Evolutionary conservation across 805 yeast species (phyloP), one percentile per base, ranked within the genome.

Genomic region (Monosporozyma aquatica): DNA sequence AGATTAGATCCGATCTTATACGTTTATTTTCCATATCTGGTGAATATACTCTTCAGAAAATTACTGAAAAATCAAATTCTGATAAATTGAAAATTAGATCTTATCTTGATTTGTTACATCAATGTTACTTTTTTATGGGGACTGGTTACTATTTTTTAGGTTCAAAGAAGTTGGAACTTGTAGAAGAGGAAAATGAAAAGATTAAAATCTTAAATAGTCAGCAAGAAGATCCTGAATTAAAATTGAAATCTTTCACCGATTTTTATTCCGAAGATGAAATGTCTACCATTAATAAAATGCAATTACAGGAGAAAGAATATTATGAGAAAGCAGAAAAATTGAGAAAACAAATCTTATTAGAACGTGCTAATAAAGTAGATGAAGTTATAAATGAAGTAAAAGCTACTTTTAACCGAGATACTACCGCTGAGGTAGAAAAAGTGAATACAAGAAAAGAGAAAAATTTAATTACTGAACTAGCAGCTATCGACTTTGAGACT

Each of bases 121-220:
- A 89, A 40, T 71, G 81, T 35, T 82, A 76, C 54, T 90, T 89
- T 55, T 75, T 87, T 47, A 66, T 83, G 21, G 97, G 86, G 0
- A 59, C 64, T 1, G 58, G 55, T 9, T 56, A 56, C 37, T 61
- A 59, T 33, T 52, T 53, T 34, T 21, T 51, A 17, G 65, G 63
- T 23, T 56, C 61, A 3, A 47, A 53, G 15, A 51, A 46, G 41
- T 35, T 60, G 9, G 63, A 56, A 33, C 37, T 45, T 3, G 51
- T 54, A 11, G 57, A 56, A 46, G 56, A 56, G 25, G 51, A 50
- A 17, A 62, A 64, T 32, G 62, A 59, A 23, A 50, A 59, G 17
- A 47, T 44, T 15, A 44, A 42, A 11, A 24, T 47, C 4, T 25
- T 32, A 6, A n/a, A n/a, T n/a, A n/a, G n/a, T n/a, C n/a, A n/a